Percentiles rank a stretch among this genome's conserved stretches.
These are phyloP conservation scores for Metarhizium humberi DNA, from an alignment of 2,329 filamentous ascomycete species.

Conservation along the genomic window DNA sequence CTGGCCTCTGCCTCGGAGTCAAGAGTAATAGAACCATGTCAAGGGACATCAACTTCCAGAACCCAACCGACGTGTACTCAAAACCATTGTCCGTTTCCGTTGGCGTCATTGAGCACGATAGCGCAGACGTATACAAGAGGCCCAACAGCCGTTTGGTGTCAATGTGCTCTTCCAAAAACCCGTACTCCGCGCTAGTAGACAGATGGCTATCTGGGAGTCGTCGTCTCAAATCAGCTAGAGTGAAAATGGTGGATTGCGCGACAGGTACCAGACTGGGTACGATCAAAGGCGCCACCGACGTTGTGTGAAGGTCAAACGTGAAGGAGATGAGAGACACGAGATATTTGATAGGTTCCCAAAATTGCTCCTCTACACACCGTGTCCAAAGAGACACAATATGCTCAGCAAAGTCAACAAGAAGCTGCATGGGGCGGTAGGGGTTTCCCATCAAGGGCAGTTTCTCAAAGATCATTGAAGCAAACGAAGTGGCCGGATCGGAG, in stretches of 20 bases:
- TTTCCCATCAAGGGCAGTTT: slow-evolving; percentile 50
- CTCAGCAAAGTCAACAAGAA: slow-evolving; percentile 56
- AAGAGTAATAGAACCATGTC: slow-evolving; percentile 60
- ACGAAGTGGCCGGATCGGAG: slow-evolving; percentile 43
- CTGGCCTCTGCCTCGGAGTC: slow-evolving; percentile 53
- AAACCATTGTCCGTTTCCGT: slow-evolving; percentile 19
- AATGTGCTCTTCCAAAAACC: slow-evolving; percentile 41
- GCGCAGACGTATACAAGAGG: slow-evolving; percentile 54
- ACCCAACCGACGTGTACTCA: slow-evolving; percentile 28
- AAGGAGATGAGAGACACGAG: slow-evolving; percentile 56
- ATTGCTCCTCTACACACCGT: slow-evolving; percentile 53
- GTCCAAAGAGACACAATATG: slow-evolving; percentile 60
- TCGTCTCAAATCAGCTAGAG: slow-evolving; percentile 49
- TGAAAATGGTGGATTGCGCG: slow-evolving; percentile 49
- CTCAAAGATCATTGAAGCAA: slow-evolving; percentile 60
- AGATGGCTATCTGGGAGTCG: slow-evolving; percentile 39
- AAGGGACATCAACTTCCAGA: slow-evolving; percentile 60
- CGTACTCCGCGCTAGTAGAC: slow-evolving; percentile 27
- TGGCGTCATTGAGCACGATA: slow-evolving; percentile 43
- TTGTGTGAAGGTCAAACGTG: slow-evolving; percentile 52
- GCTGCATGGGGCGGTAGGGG: slow-evolving; percentile 37
- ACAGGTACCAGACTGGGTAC: slow-evolving; percentile 46
- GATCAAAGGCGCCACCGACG: slow-evolving; percentile 48
- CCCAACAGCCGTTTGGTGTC: slow-evolving; percentile 55
- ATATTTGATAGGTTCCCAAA: slow-evolving; percentile 54